A percentile compares a stretch with the other conserved stretches of the same genome.
Conservation (phyloP, 176 grass and related monocot genomes). For the Miscanthus lutarioriparius region DNA sequence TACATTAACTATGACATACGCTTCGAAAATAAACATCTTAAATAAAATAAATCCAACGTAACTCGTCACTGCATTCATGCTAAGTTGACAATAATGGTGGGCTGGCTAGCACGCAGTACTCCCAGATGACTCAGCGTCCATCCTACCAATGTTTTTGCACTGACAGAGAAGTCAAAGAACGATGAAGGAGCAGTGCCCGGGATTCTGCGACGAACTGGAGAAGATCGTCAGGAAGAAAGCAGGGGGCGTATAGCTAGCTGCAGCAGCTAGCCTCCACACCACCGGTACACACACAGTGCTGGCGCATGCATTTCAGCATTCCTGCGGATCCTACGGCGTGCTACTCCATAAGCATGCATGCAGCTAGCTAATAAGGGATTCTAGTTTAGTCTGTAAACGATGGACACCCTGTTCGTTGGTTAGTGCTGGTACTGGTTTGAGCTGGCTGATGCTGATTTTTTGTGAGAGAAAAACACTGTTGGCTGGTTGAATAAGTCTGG, state of each 20-base stretch:
- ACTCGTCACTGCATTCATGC: not conserved
- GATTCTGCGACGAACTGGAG: slow-evolving; percentile 42
- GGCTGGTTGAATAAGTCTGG: too few relatives aligned
- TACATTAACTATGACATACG: too few relatives aligned
- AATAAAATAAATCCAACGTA: not conserved
- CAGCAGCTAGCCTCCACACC: too few relatives aligned
- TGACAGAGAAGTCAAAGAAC: slow-evolving; percentile 45
- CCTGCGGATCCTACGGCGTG: not conserved
- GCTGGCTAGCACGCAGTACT: not conserved
- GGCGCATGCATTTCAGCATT: not conserved
- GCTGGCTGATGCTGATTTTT: too few relatives aligned
- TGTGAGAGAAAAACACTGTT: too few relatives aligned
- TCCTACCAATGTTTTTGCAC: not conserved
- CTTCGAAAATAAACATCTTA: too few relatives aligned
- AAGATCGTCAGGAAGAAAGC: slow-evolving; percentile 34
- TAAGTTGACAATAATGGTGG: not conserved
- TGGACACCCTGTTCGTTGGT: too few relatives aligned
- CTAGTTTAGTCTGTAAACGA: not conserved
- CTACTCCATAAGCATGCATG: not conserved
- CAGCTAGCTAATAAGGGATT: not conserved
- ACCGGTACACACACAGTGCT: not conserved
- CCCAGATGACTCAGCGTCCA: not conserved
- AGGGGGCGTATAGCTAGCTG: not conserved
- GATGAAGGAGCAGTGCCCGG: slow-evolving; percentile 16
- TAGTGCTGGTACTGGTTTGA: too few relatives aligned